Conservation (phyloP, 2,329 filamentous ascomycete species). For the Alternaria atra region DNA sequence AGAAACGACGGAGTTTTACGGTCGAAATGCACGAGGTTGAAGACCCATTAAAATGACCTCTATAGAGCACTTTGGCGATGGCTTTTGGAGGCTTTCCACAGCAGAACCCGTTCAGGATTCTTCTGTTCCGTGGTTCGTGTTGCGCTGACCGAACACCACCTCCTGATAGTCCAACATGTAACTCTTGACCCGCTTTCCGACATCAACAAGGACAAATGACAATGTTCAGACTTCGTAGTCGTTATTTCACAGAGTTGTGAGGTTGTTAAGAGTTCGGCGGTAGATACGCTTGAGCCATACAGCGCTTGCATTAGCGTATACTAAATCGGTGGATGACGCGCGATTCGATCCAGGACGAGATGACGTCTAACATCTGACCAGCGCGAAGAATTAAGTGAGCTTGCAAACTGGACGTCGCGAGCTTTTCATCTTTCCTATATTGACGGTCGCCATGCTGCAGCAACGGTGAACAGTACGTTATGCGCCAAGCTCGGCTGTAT, state of each 20-base stretch:
- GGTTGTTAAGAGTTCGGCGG: not conserved
- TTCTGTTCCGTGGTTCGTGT: not conserved
- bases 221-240: not conserved
- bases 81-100: not conserved
- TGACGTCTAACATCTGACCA: slow-evolving; percentile 23
- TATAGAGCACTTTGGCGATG: not conserved
- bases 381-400: not conserved
- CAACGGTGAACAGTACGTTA: not conserved
- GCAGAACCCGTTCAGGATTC: not conserved
- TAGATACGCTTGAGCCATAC: not conserved
- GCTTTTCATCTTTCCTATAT: not conserved
- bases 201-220: not conserved
- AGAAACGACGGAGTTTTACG: not conserved
- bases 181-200: not conserved
- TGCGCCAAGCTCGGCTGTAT: slow-evolving; percentile 23
- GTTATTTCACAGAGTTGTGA: not conserved
- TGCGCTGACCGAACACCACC: not conserved
- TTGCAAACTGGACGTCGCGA: not conserved
- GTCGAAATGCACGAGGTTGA: not conserved
- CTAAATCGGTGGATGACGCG: slow-evolving; percentile 20
- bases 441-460: slow-evolving; percentile 1
- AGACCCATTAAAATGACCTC: not conserved
- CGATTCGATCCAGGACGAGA: slow-evolving; percentile 11
- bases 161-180: not conserved
- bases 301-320: slow-evolving; percentile 18